phyloP scores from a whole-genome alignment of 2,329 filamentous ascomycete genomes.

The Calonectria henricotiae region DNA sequence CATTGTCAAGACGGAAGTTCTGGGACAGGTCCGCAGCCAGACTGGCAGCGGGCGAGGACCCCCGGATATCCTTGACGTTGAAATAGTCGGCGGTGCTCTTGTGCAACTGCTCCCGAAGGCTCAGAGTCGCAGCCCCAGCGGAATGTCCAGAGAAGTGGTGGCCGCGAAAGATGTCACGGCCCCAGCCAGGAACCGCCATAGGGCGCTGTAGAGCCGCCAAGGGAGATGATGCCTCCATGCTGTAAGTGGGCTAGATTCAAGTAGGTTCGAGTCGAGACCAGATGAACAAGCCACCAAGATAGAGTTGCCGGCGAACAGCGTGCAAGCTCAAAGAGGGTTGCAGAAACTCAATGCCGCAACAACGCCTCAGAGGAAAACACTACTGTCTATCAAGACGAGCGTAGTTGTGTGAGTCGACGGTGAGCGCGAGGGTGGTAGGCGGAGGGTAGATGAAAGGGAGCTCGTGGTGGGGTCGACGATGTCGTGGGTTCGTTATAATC shows the following conservation, averaged over 20 bases:
- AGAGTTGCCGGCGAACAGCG: conserved; percentile 50
- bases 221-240: conserved; percentile 95
- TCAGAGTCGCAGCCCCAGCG: conserved; percentile 78
- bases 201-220: conserved; percentile 91
- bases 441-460: conserved; percentile 39
- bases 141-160: conserved; percentile 68
- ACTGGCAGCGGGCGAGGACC: conserved; percentile 92
- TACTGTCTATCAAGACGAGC: conserved; percentile 36
- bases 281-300: conserved; percentile 44
- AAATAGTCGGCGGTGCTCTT: conserved; percentile 83
- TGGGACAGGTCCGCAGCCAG: conserved; percentile 95
- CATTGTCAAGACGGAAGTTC: conserved; percentile 93
- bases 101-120: conserved; percentile 83
- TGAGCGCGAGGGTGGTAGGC: conserved; percentile 41
- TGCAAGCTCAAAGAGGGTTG: conserved; percentile 46
- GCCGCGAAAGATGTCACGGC: conserved; percentile 69
- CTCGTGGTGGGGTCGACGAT: conserved; percentile 50
- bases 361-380: conserved; percentile 40
- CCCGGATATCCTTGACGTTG: conserved; percentile 81
- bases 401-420: conserved; percentile 34
- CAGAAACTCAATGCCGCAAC: conserved; percentile 58
- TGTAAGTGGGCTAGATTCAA: conserved; percentile 44
- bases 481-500: conserved; percentile 55
- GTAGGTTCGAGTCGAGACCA: conserved; percentile 45
- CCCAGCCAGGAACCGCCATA: conserved; percentile 76